Evolutionary conservation across 73 alveolate species (phyloP), one percentile per base, ranked within the genome.

Genomic region (Diophrys appendiculata): DNA sequence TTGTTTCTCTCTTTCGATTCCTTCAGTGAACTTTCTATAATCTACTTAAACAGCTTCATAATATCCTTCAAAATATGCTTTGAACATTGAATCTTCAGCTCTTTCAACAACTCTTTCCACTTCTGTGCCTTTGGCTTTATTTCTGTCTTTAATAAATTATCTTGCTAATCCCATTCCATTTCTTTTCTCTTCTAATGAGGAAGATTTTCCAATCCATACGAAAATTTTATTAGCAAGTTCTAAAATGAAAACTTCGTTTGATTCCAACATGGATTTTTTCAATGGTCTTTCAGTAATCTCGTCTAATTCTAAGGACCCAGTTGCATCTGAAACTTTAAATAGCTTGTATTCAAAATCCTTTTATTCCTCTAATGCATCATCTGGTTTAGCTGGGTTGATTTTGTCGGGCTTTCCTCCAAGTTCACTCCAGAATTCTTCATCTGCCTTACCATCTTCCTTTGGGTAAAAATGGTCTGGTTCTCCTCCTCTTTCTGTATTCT

Each of bases 221-320:
- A 79, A 86, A 60, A 86, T 80, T 35, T 34, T 13, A 24, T 80
- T 56, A 3, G 34, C 82, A 14, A 86, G 81, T 52, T 78, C 82
- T 13, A 86, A 73, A 29, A 86, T 80, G 86, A 65, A 86, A 23
- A 84, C 85, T 24, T 86, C 93, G 25, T 71, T 68, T 73, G 87
- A 54, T 26, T 86, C 86, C 26, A 86, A 56, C 54, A 52, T 71
- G 18, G 69, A 70, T 54, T 72, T 86, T 64, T 70, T 86, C 27
- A 86, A 65, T 28, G 93, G 93, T 28, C 93, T 32, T 52, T 86
- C 89, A 65, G 85, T 80, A 28, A 86, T 65, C 64, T 86, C 93
- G 0, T 68, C 77, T 18, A 72, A 14, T 43, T 68, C 73, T 8
- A 76, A 32, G 1, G 55, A 24, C 5, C 92, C 87, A 69, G 78